Evolutionary conservation across 768 basidiomycete species (phyloP).

Genomic region (Mycena maculata): DNA sequence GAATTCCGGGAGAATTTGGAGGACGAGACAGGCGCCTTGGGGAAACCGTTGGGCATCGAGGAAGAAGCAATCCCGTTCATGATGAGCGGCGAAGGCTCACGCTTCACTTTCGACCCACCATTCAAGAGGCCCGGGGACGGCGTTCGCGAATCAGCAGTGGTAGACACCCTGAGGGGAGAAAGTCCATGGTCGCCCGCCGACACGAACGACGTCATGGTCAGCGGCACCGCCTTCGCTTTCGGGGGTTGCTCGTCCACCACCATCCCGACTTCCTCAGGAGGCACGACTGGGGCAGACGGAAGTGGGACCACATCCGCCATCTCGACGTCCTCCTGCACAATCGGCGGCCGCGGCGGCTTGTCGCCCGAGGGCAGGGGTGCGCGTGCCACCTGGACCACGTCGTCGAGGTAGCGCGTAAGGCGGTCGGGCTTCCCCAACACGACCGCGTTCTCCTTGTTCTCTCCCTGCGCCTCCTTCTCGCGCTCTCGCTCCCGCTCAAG

Average conservation of each 20-base stretch:
- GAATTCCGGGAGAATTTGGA: not conserved
- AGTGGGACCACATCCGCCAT: conserved; percentile 1
- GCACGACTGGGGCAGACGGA: not conserved
- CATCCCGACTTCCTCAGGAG: not conserved
- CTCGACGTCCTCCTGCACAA: conserved; percentile 12
- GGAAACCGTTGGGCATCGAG: not conserved
- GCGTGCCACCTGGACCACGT: conserved; percentile 9
- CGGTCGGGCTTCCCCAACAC: conserved; percentile 12
- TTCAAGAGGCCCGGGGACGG: conserved; percentile 16
- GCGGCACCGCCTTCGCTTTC: not conserved
- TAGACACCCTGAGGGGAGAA: conserved; percentile 21
- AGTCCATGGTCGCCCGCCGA: conserved; percentile 5
- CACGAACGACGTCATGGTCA: conserved; percentile 19
- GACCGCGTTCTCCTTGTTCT: conserved; percentile 28
- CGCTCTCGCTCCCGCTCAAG: conserved; percentile 3
- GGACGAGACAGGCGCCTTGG: not conserved
- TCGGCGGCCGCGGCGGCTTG: not conserved
- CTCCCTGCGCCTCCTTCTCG: conserved; percentile 20
- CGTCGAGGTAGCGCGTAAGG: conserved; percentile 22
- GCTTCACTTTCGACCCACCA: conserved; percentile 6
- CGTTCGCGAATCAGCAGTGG: conserved; percentile 17
- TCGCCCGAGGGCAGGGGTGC: conserved; percentile 19
- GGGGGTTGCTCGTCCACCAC: not conserved
- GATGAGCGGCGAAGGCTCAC: conserved; percentile 18
- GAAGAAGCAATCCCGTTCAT: not conserved